phyloP scores from a whole-genome alignment of 345 rosid species.

The Schrenkiella parvula region DNA sequence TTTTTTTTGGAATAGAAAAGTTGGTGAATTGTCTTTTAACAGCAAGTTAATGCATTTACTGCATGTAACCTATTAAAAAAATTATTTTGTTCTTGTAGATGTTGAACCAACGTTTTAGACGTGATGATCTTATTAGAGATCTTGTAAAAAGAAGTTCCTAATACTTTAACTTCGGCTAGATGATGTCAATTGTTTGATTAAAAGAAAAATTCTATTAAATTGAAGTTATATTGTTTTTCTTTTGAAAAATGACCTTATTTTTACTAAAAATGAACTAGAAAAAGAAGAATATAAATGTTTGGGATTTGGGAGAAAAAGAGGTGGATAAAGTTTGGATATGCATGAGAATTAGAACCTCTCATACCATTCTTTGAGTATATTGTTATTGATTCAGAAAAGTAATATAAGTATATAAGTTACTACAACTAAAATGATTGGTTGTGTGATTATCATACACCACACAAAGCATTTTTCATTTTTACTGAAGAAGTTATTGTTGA shows the following conservation, averaged over 20 bases:
- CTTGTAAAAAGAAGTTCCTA: background rate
- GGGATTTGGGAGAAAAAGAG: background rate
- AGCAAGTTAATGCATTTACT: background rate
- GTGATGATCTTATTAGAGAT: background rate
- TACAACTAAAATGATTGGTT: constrained; percentile 3
- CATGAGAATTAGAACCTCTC: background rate
- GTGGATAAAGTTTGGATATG: constrained; percentile 8
- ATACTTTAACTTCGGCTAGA: background rate
- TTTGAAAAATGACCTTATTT: background rate
- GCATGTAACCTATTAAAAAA: background rate
- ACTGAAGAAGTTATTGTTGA: background rate
- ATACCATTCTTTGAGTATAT: background rate
- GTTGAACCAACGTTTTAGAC: background rate
- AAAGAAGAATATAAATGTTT: background rate
- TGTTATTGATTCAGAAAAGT: background rate
- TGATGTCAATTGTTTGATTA: background rate
- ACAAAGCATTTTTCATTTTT: background rate
- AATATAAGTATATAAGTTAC: background rate
- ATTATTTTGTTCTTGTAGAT: background rate
- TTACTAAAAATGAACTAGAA: background rate
- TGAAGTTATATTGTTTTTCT: background rate
- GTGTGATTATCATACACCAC: background rate
- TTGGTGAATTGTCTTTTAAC: constrained; percentile 10
- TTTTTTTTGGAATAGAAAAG: background rate
- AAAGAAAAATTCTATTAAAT: background rate